Conservation (phyloP, 192 early-diverging fungal genomes). For the Coemansia sp. region DNA sequence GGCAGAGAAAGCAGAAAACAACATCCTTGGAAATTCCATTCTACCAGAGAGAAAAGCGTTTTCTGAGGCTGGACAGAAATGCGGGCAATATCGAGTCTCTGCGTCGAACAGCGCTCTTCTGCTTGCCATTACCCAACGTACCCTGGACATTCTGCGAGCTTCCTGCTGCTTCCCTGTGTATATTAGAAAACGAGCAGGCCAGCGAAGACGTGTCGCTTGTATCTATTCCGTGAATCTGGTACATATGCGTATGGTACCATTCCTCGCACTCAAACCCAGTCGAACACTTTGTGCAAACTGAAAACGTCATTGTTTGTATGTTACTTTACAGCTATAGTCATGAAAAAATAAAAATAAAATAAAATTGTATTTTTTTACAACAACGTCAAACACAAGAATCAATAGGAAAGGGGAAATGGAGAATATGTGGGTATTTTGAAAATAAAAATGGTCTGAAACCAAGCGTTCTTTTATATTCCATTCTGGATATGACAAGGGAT, state of each 20-base stretch:
- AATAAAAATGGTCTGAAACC: too few relatives aligned
- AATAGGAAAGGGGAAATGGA: too few relatives aligned
- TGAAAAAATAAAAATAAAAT: neutral
- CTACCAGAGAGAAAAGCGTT: slow-evolving; percentile 27
- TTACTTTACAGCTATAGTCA: too few relatives aligned
- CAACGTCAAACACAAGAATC: too few relatives aligned
- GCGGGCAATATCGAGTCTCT: slow-evolving; percentile 24
- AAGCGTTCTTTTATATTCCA: too few relatives aligned
- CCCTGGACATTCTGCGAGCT: neutral
- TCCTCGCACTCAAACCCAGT: slow-evolving; percentile 47
- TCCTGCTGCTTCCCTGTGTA: neutral
- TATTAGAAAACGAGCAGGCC: neutral
- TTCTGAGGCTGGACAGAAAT: slow-evolving; percentile 28
- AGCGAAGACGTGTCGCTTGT: neutral
- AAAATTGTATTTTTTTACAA: neutral
- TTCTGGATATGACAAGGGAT: too few relatives aligned
- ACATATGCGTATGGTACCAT: slow-evolving; percentile 47
- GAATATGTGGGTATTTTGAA: too few relatives aligned
- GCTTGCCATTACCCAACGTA: neutral
- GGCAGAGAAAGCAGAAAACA: too few relatives aligned
- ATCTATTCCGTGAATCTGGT: slow-evolving; percentile 30
- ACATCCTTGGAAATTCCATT: too few relatives aligned
- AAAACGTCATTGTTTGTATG: slow-evolving; percentile 22
- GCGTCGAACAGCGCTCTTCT: slow-evolving; percentile 10
- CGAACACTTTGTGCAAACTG: slow-evolving; percentile 32